A percentile compares a stretch with the other conserved stretches of the same genome.
Conservation (phyloP, 2,329 filamentous ascomycete species). For the Aphanocladium album region DNA sequence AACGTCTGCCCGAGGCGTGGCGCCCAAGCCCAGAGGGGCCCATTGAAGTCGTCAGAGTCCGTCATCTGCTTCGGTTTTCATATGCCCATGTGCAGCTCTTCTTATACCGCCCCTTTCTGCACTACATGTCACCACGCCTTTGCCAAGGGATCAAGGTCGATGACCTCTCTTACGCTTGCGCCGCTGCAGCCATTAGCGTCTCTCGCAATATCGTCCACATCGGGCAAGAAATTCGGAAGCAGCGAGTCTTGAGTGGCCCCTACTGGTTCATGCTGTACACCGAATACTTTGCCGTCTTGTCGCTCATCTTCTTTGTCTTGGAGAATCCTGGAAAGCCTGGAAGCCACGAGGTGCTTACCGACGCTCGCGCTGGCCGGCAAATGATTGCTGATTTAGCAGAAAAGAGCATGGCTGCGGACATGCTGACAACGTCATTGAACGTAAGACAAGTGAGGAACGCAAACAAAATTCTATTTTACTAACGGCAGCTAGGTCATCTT, state of each 20-base stretch:
- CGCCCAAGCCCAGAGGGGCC: constrained; percentile 74
- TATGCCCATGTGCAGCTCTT: constrained; percentile 81
- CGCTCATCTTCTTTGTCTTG: constrained; percentile 72
- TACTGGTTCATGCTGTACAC: constrained; percentile 88
- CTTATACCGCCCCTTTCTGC: constrained; percentile 75
- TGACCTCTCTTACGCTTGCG: constrained; percentile 72
- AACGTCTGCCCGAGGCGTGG: constrained; percentile 66
- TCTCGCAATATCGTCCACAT: constrained; percentile 74
- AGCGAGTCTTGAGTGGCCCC: constrained; percentile 69
- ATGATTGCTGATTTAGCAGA: constrained; percentile 74
- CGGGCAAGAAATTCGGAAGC: constrained; percentile 69
- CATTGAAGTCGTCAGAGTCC: constrained; percentile 64
- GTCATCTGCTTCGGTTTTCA: constrained; percentile 71
- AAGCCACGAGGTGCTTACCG: constrained; percentile 73
- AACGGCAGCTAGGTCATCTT: constrained; percentile 61
- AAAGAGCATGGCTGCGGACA: constrained; percentile 82
- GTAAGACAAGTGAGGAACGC: constrained; percentile 43
- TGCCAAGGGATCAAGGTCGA: constrained; percentile 57
- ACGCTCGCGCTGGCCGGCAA: constrained; percentile 79
- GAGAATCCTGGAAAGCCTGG: constrained; percentile 74
- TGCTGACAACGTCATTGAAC: constrained; percentile 71
- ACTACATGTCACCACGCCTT: constrained; percentile 68
- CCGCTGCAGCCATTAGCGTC: constrained; percentile 56
- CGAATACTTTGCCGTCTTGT: constrained; percentile 75
- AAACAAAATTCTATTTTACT: constrained; percentile 16